Evolutionary conservation across 805 yeast species (phyloP).

Genomic region (Spathaspora girioi): DNA sequence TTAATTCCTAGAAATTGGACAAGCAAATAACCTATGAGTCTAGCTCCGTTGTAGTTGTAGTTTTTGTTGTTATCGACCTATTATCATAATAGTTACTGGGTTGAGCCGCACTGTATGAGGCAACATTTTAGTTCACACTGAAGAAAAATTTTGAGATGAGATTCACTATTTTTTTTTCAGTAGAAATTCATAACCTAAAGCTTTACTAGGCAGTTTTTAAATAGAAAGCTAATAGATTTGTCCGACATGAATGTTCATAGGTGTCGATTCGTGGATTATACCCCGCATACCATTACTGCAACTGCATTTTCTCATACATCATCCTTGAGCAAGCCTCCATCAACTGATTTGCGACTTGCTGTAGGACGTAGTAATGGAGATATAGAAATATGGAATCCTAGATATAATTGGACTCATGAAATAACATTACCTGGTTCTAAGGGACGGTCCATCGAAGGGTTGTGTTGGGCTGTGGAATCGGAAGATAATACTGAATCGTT

Average conservation of each 20-base stretch:
- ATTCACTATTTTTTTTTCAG: not conserved
- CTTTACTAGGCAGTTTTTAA: not conserved
- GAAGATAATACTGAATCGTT: conserved; percentile 54
- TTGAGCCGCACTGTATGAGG: not conserved
- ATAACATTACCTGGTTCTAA: conserved; percentile 66
- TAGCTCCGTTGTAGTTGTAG: no score
- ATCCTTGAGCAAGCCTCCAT: conserved; percentile 29
- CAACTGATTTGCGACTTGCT: conserved; percentile 68
- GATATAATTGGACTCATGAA: conserved; percentile 79
- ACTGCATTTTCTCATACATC: conserved; percentile 71
- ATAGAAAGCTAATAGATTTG: not conserved
- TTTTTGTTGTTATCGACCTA: no score
- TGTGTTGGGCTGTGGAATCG: conserved; percentile 66
- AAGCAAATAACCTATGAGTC: no score
- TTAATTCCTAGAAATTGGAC: no score
- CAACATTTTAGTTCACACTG: not conserved
- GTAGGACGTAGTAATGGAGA: conserved; percentile 94
- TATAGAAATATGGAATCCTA: conserved; percentile 93
- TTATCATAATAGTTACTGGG: no score
- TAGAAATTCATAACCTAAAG: not conserved
- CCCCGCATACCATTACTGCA: conserved; percentile 81
- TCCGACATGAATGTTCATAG: conserved; percentile 72
- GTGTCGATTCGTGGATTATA: conserved; percentile 85
- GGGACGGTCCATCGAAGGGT: conserved; percentile 84
- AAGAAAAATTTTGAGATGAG: conserved; percentile 4